These are phyloP conservation scores for Diplosphaera chodatii DNA, from an alignment of 139 green algal species.

Conservation along the genomic window DNA sequence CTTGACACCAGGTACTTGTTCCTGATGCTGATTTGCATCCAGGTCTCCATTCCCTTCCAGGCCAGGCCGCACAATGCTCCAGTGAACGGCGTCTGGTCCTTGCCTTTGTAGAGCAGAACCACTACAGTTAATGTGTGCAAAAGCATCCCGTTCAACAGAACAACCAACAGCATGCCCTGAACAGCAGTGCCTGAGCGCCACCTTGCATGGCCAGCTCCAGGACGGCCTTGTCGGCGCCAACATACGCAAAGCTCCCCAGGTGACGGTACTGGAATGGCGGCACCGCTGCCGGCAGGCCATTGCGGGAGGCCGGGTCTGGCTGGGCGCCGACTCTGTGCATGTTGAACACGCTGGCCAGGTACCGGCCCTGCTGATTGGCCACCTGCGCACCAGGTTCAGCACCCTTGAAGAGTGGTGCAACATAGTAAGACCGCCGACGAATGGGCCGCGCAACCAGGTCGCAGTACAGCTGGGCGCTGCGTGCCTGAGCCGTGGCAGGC, in stretches of 20 bases:
- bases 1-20: slow-evolving; percentile 33
- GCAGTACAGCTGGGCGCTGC: background rate
- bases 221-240: background rate
- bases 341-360: slow-evolving; percentile 29
- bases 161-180: too few species aligned
- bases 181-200: too few species aligned
- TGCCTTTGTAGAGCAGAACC: too few species aligned
- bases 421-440: too few species aligned
- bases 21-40: slow-evolving; percentile 30
- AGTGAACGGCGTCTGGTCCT: background rate
- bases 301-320: background rate
- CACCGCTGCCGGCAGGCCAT: slow-evolving; percentile 3
- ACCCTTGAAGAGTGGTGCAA: background rate
- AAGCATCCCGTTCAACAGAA: too few species aligned
- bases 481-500: slow-evolving; percentile 72
- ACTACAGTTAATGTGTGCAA: too few species aligned
- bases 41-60: slow-evolving; percentile 28
- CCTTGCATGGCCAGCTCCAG: background rate
- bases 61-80: background rate
- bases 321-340: slow-evolving; percentile 4
- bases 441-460: background rate
- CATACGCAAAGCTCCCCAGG: slow-evolving; percentile 21
- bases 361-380: slow-evolving; percentile 48
- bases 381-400: slow-evolving; percentile 24
- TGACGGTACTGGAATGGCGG: slow-evolving; percentile 16